Evolutionary conservation across 1,284 basidiomycete species (phyloP), one percentile per base, ranked within the genome.

Genomic region (Pisolithus thermaeus): DNA sequence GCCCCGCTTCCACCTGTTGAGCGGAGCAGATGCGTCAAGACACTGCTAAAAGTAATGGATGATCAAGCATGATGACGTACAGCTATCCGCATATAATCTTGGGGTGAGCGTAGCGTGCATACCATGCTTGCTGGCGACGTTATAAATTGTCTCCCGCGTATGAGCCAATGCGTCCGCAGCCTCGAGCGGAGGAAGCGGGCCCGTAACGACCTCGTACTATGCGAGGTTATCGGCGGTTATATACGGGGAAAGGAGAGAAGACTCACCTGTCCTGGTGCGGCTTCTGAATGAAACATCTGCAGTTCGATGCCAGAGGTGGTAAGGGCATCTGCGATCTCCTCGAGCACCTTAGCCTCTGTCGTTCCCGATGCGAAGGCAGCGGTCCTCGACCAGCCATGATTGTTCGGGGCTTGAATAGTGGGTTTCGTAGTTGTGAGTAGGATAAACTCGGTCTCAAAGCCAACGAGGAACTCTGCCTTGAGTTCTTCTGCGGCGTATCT

Each of bases 371-470:
- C 58, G 1, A 80, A 55, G 0, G 70, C 77, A 23, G 66, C 59
- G 0, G 82, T 67, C n/a, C 70, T 69, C 14, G 74, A 75, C 74
- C 75, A 88, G 28, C 75, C 73, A 47, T 74, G 72, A 4, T 71
- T 46, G 56, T 80, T 78, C 32, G 73, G 73, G 22, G 76, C 67
- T 28, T 69, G 64, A 22, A 80, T 30, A 30, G 8, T 62, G 88
- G 72, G n/a, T n/a, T n/a, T n/a, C n/a, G n/a, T n/a, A n/a, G n/a
- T n/a, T n/a, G n/a, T n/a, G n/a, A n/a, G n/a, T 6, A 88, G 75
- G 48, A 81, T 78, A 57, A 87, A 86, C 60, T 89, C 84, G 3
- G 72, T 75, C 67, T 89, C 87, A 57, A 84, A 75, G 3, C 86
- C 85, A 18, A 85, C 73, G 32, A 87, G 72, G 61, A 86, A 86